Base-by-base conservation (phyloP, 2,329 filamentous ascomycete species). In the Harringtonia lauricola region DNA sequence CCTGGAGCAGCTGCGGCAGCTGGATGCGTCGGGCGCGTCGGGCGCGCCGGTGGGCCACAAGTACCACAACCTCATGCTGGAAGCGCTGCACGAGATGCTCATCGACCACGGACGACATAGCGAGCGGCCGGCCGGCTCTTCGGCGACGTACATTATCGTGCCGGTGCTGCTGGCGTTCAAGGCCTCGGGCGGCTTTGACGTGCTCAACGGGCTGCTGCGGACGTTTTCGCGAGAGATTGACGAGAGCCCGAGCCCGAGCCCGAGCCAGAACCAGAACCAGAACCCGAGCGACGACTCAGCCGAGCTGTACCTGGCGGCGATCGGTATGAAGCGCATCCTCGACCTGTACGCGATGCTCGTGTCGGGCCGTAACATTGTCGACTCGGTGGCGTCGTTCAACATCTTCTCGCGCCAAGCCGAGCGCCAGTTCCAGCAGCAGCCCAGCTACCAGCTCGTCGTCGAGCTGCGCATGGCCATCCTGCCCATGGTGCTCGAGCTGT, bases 91-190 rank as follows among this genome's bases (percentile, higher is more conserved):
- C 33, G 83, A 89, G 56, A 76, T 94, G 61, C 65, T 94, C 48
- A 77, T 92, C 48, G 87, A 94, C 55, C 72, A 67, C 51, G 62
- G 57, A 47, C 69, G 64, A 45, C 65, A 63, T 54, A 71, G 55
- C 55, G 77, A 67, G 50, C 72, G 62, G 51, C 68, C 59, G 7
- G 42, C 37, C 10, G 22, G 40, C 13, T 17, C n/a, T 2, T 3
- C 43, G 2, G 19, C 26, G 6, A 55, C 66, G 9, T 74, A 78
- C 49, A 69, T 81, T 14, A 74, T 83, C 42, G 83, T 87, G 36
- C 74, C 92, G 24, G 81, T 96, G 30, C 70, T 98, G 21, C 74
- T 89, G 44, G 84, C 87, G 1, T 95, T 98, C 66, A 90, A 89
- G 59, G 81, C 86, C 47, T 74, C 79, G 39, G 80, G 79, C 33